phyloP scores from a whole-genome alignment of 2,329 filamentous ascomycete species.

The Aureobasidium uvarum region DNA sequence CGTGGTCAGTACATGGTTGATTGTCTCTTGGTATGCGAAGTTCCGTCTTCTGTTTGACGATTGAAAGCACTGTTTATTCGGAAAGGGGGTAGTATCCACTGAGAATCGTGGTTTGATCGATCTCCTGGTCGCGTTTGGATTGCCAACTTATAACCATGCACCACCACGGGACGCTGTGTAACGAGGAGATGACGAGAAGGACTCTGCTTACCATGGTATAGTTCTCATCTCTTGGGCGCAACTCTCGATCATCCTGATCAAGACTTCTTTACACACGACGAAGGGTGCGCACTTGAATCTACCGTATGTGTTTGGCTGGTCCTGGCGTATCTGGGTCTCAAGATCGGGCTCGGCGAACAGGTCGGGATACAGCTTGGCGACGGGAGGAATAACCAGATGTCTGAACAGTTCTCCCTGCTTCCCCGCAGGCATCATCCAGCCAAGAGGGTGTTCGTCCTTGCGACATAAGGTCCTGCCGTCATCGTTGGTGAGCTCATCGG shows the following conservation, averaged over 20 bases:
- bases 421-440: slow-evolving; percentile 3
- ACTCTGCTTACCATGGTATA: neutral
- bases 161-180: neutral
- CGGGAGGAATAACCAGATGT: neutral
- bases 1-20: neutral
- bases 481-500: neutral
- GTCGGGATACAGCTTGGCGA: neutral
- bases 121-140: neutral
- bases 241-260: neutral
- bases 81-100: too few species aligned
- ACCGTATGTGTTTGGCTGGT: neutral
- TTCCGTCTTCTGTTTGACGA: too few species aligned
- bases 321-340: neutral
- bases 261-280: neutral
- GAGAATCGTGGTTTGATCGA: neutral
- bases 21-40: neutral
- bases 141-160: neutral
- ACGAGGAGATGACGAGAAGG: neutral
- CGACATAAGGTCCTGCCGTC: neutral
- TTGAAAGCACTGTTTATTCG: neutral
- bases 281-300: neutral
- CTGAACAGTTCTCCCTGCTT: neutral
- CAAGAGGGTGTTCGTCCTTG: neutral
- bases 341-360: neutral
- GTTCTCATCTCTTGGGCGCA: neutral